Percentiles rank a stretch among this genome's conserved stretches.
These are phyloP conservation scores for Toxicodendron radicans DNA, from an alignment of 345 rosid species.

Conservation along the genomic window DNA sequence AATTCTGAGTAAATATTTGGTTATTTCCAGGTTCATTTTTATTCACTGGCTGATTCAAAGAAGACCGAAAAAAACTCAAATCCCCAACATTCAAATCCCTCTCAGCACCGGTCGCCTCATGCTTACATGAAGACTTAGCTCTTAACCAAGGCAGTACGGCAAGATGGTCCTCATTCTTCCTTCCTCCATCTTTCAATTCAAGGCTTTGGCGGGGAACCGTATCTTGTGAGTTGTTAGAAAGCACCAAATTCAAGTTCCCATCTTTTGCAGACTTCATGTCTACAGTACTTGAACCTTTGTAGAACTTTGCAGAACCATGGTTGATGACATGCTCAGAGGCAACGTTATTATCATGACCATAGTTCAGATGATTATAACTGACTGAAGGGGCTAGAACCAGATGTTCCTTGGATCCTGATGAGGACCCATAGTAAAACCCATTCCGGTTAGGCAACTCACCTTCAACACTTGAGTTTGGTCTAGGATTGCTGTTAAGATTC, in stretches of 20 bases:
- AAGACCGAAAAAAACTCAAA: slow-evolving; percentile 36
- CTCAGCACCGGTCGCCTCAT: slow-evolving; percentile 33
- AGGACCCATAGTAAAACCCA: slow-evolving; percentile 52
- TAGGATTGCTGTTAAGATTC: slow-evolving; percentile 43
- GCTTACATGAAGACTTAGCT: slow-evolving; percentile 40
- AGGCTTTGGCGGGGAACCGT: slow-evolving; percentile 27
- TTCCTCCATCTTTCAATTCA: slow-evolving; percentile 47
- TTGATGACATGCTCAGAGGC: slow-evolving; percentile 28
- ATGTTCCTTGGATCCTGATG: slow-evolving; percentile 53
- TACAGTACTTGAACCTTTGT: slow-evolving; percentile 27
- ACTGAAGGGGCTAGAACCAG: slow-evolving; percentile 22
- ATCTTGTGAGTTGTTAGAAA: slow-evolving; percentile 43
- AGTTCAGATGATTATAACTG: slow-evolving; percentile 34
- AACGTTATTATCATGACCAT: slow-evolving; percentile 30
- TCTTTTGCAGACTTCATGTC: slow-evolving; percentile 38
- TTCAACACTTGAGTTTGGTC: slow-evolving; percentile 47
- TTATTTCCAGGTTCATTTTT: slow-evolving; percentile 36
- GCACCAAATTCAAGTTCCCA: slow-evolving; percentile 49
- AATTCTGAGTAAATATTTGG: slow-evolving; percentile 34
- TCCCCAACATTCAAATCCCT: slow-evolving; percentile 44
- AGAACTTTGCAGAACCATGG: slow-evolving; percentile 34
- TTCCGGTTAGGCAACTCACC: slow-evolving; percentile 45
- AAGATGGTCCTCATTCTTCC: slow-evolving; percentile 40
- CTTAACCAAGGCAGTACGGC: slow-evolving; percentile 68
- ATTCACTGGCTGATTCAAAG: slow-evolving; percentile 32